Conservation (phyloP, 805 yeast genomes). For the Sporopachydermia quercuum region DNA sequence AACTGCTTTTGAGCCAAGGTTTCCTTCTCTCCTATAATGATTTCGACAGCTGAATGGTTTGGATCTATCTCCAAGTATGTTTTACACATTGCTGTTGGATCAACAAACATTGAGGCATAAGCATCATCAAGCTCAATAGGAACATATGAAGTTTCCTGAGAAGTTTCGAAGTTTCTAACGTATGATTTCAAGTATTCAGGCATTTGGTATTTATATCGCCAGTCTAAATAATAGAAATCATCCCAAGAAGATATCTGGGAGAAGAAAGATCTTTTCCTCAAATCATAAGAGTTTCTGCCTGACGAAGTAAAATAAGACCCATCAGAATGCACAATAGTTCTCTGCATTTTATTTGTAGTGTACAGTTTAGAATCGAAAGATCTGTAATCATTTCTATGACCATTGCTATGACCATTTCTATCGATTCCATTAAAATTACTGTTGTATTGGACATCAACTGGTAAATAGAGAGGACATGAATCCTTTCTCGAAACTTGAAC, state of each 20-base stretch:
- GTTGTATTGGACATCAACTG: no score
- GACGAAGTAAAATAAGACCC: neutral
- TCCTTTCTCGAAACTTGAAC: no score
- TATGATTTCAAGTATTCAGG: conserved; percentile 8
- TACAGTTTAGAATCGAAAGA: no score
- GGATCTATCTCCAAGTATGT: neutral
- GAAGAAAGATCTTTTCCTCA: neutral
- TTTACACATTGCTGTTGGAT: neutral
- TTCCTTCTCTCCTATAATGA: neutral
- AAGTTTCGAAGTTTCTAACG: neutral
- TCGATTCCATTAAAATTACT: no score
- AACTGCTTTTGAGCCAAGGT: neutral
- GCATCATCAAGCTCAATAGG: neutral
- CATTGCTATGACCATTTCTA: no score
- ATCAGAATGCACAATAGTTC: no score
- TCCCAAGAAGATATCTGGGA: conserved; percentile 15
- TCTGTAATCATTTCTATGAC: no score
- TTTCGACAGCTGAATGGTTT: neutral
- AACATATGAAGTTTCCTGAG: neutral
- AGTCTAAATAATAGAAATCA: conserved; percentile 15
- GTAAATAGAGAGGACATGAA: no score
- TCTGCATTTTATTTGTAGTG: no score
- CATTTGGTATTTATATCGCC: conserved; percentile 8
- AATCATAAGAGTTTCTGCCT: conserved; percentile 3
- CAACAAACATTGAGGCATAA: neutral